Evolutionary conservation across 345 rosid genomes (phyloP).

Genomic region (Excoecaria cochinchinensis): DNA sequence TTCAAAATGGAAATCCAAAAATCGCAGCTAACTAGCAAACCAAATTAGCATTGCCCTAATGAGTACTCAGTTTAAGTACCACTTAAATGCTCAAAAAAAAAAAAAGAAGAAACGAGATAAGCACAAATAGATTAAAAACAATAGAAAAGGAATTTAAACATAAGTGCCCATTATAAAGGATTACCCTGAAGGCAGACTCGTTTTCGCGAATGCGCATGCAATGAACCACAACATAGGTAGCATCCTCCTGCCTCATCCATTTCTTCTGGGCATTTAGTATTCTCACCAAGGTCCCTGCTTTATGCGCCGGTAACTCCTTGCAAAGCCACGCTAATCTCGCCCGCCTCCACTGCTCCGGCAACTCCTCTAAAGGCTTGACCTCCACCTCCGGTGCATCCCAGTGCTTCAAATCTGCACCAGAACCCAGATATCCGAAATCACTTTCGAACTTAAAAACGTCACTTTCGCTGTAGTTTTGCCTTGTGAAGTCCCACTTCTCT

Average conservation of each 20-base stretch:
- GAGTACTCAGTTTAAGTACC: neutral
- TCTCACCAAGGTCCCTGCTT: constrained; percentile 61
- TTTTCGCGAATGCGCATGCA: constrained; percentile 81
- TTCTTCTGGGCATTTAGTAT: constrained; percentile 76
- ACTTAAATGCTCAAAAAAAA: neutral
- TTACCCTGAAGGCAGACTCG: constrained; percentile 72
- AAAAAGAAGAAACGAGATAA: neutral
- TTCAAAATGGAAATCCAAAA: neutral
- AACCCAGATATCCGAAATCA: constrained; percentile 21
- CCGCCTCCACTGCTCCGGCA: constrained; percentile 86
- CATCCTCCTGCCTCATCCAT: constrained; percentile 87
- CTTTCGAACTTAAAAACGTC: constrained; percentile 15
- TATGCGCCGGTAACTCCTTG: constrained; percentile 75
- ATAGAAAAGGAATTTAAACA: neutral
- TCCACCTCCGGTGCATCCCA: constrained; percentile 46
- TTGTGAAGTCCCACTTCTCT: constrained; percentile 25
- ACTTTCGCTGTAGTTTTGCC: neutral
- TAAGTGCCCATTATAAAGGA: neutral
- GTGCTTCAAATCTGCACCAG: constrained; percentile 37
- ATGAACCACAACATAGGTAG: constrained; percentile 65
- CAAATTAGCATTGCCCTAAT: neutral
- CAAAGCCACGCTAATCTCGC: constrained; percentile 90
- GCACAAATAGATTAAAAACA: neutral
- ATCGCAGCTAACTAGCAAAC: neutral
- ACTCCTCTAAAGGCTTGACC: constrained; percentile 65